Evolutionary conservation across 331 rosid genomes (phyloP).

Genomic region (Prunus yedoensis): DNA sequence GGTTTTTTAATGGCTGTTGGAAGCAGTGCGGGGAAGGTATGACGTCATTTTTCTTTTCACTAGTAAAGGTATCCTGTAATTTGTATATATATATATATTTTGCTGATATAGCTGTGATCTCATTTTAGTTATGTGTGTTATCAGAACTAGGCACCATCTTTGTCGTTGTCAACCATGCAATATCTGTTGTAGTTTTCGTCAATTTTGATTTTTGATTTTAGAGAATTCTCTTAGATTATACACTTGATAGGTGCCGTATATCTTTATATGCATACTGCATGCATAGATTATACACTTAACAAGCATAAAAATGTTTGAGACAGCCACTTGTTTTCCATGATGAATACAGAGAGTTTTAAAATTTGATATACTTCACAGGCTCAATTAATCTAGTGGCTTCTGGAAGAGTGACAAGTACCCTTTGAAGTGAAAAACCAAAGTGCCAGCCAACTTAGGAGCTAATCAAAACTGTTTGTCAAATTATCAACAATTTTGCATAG

Average conservation of each 20-base stretch:
- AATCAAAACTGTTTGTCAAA: neutral
- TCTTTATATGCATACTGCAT: neutral
- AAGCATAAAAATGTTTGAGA: neutral
- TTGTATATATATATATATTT: neutral
- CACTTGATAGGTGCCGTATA: neutral
- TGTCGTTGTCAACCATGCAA: neutral
- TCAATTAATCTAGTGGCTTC: neutral
- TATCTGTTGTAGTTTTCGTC: neutral
- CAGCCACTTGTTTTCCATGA: conserved; percentile 1
- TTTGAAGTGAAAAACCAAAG: neutral
- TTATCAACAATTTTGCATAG: neutral
- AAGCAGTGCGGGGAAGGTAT: conserved; percentile 94
- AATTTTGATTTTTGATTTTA: neutral
- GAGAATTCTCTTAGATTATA: neutral
- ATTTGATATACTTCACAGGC: neutral
- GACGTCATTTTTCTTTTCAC: conserved; percentile 7
- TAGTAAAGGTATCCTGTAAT: neutral
- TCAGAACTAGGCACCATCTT: neutral
- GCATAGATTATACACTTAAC: neutral
- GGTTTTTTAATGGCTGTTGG: conserved; percentile 93
- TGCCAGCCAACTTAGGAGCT: neutral
- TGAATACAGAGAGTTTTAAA: neutral
- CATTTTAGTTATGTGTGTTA: neutral
- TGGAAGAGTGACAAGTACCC: neutral
- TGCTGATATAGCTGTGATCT: neutral